Base-by-base conservation (phyloP, 164 flowering plant genomes). In the Magnolia sinica region DNA sequence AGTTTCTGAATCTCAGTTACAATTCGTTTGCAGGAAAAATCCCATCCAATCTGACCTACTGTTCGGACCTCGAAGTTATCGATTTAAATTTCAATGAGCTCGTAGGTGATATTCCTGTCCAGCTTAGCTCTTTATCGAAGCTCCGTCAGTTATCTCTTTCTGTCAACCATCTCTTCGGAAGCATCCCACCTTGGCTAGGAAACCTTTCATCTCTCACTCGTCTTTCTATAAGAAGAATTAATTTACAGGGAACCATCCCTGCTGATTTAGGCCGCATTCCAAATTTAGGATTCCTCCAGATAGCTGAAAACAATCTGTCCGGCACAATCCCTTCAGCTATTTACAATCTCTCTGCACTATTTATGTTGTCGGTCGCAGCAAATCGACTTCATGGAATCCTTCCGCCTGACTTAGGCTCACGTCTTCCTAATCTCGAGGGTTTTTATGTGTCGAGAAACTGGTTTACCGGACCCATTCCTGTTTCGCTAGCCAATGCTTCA, bases 1-100 rank as follows among this genome's bases (percentile, higher is more conserved):
- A 73, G 73, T 64, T 58, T 9, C 78, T 88, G 0, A 81, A 86
- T 72, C 2, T 86, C 16, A 82, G 86, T 74, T 77, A 19, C 31
- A 89, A 89, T 73, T 29, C 14, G 70, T 50, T 87, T 0, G 14
- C 58, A 52, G 88, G 88, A 14, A 59, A 4, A 0, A 75, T 89
- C 19, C 90, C 91, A 0, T 6, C 64, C 0, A 80, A 80, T 64
- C 73, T 87, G 49, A 77, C 76, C 75, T 37, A 23, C 3, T 79
- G 82, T 45, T 51, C 8, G 63, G 77, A 19, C 85, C 71, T 68
- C 71, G 4, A 16, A 8, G 59, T 71, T n/a, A 22, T 72, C 7
- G 11, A 19, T 49, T 27, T 86, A 66, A 61, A 0, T 50, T 10
- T 7, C 22, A 70, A 70, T 20, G 5, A 70, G 1, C 72, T 70